Evolutionary conservation across 176 grass and related monocot species (phyloP).

Genomic region (Poa pratensis): DNA sequence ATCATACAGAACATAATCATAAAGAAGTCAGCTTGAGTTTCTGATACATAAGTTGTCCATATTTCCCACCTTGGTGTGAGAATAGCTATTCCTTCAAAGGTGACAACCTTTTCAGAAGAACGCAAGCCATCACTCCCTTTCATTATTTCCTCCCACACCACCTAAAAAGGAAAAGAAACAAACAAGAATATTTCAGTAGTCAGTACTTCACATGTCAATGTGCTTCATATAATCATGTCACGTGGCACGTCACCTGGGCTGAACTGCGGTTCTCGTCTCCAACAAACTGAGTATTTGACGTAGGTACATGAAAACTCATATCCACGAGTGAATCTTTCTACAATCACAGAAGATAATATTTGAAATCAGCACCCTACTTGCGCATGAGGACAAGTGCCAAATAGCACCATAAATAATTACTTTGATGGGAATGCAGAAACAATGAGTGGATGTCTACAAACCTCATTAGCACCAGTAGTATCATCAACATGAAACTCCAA

Average conservation of each 20-base stretch:
- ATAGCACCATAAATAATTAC: conserved; percentile 16
- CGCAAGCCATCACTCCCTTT: conserved; percentile 63
- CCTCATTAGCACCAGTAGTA: conserved; percentile 98
- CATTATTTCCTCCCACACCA: conserved; percentile 75
- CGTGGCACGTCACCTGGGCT: conserved; percentile 60
- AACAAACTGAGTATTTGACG: conserved; percentile 82
- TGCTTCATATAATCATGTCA: conserved; percentile 11
- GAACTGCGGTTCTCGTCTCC: conserved; percentile 80
- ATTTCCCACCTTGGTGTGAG: conserved; percentile 90
- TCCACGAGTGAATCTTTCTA: conserved; percentile 96
- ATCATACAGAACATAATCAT: conserved; percentile 25
- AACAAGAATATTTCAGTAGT: conserved; percentile 7
- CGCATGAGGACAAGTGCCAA: conserved; percentile 25
- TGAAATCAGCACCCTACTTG: conserved; percentile 8
- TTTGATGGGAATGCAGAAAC: conserved; percentile 21
- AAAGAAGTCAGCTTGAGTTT: conserved; percentile 27
- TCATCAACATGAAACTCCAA: conserved; percentile 98
- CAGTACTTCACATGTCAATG: conserved; percentile 18
- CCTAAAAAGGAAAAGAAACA: conserved; percentile 42
- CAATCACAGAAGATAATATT: conserved; percentile 33
- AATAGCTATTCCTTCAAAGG: conserved; percentile 95
- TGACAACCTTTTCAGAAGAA: conserved; percentile 85
- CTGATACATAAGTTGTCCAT: conserved; percentile 20
- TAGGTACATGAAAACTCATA: conserved; percentile 91
- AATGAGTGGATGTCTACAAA: conserved; percentile 26